Conservation (phyloP, 169 alveolate species). For the Babesia caballi region DNA sequence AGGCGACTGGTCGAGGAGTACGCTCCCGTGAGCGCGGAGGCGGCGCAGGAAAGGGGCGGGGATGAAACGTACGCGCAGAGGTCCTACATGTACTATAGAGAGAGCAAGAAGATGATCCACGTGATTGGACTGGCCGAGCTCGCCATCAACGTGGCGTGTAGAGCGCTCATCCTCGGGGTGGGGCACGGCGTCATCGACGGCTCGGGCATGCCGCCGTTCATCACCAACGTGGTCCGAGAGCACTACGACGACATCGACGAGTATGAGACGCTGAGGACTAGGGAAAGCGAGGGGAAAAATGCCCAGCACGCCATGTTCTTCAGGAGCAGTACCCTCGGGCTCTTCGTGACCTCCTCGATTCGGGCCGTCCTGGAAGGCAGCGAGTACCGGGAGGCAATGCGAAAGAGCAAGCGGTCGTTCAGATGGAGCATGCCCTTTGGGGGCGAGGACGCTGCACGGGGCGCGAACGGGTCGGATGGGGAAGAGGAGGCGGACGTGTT, state of each 20-base stretch:
- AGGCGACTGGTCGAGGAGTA: slow-evolving; percentile 53
- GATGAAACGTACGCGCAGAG: slow-evolving; percentile 3
- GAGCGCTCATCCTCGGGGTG: slow-evolving; percentile 45
- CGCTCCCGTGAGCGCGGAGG: neutral
- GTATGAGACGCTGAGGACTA: neutral
- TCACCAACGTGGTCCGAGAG: neutral
- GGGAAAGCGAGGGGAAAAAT: neutral
- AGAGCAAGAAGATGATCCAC: slow-evolving; percentile 47
- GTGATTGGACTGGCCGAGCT: slow-evolving; percentile 23
- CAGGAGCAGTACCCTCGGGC: slow-evolving; percentile 43
- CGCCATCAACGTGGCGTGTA: slow-evolving; percentile 56
- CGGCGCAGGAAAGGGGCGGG: neutral
- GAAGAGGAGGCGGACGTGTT: neutral
- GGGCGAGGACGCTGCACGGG: neutral
- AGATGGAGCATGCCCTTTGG: neutral
- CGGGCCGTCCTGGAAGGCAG: slow-evolving; percentile 18
- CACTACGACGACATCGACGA: neutral
- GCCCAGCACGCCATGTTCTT: slow-evolving; percentile 30
- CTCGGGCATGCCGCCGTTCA: slow-evolving; percentile 11
- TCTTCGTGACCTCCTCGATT: slow-evolving; percentile 44
- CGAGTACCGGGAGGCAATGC: slow-evolving; percentile 9
- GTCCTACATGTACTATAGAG: slow-evolving; percentile 59
- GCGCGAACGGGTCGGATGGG: neutral
- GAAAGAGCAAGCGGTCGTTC: slow-evolving; percentile 2
- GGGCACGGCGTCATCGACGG: slow-evolving; percentile 47